These are phyloP conservation scores for Acanthamoeba polyphaga DNA, from an alignment of 208 protist genomes.

Conservation along the genomic window DNA sequence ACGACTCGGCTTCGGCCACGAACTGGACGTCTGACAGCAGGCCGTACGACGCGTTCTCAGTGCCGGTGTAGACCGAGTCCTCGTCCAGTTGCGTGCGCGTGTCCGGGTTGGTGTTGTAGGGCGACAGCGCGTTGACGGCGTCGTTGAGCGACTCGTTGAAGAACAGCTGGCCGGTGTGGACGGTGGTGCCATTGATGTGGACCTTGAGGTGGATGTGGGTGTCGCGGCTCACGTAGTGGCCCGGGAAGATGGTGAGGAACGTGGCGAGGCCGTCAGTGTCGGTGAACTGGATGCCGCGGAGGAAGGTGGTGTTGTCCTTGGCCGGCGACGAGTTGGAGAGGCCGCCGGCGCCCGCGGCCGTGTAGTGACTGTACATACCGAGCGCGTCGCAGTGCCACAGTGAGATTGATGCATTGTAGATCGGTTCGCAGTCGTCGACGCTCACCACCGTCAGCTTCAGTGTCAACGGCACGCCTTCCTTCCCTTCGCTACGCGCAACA, in stretches of 20 bases:
- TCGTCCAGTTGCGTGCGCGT: background rate
- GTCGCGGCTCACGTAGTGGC: constrained; percentile 25
- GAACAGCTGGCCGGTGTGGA: constrained; percentile 14
- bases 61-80: constrained; percentile 9
- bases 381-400: constrained; percentile 18
- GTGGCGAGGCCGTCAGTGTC: background rate
- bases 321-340: background rate
- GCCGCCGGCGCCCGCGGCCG: background rate
- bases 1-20: background rate
- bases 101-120: constrained; percentile 45
- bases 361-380: constrained; percentile 35
- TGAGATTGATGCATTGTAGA: background rate
- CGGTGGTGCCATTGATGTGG: background rate
- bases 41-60: background rate
- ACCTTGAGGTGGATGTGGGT: constrained; percentile 36
- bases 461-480: background rate
- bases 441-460: background rate
- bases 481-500: background rate
- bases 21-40: background rate
- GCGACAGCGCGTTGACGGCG: constrained; percentile 13
- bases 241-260: constrained; percentile 15
- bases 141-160: constrained; percentile 49
- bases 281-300: background rate
- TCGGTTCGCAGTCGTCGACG: background rate
- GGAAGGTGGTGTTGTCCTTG: constrained; percentile 27